Conservation (phyloP, 371 early-diverging fungal species). For the Actinomortierella wolfii region DNA sequence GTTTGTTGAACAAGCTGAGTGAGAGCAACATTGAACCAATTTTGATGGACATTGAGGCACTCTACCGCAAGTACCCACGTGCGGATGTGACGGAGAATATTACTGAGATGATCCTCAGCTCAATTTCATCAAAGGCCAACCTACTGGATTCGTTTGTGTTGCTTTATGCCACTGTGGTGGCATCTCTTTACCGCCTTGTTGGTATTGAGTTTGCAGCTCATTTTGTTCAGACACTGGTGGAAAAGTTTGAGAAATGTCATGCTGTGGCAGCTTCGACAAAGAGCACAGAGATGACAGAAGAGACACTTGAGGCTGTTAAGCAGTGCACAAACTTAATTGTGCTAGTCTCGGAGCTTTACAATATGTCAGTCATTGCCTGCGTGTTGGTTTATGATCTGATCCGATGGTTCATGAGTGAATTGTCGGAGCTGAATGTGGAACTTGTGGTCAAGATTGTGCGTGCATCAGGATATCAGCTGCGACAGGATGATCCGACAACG, state of each 20-base stretch:
- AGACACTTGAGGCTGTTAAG: conserved; percentile 56
- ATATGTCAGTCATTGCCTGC: conserved; percentile 86
- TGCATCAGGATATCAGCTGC: conserved; percentile 85
- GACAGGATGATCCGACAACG: conserved; percentile 89
- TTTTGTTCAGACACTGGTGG: conserved; percentile 84
- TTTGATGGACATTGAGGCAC: conserved; percentile 76
- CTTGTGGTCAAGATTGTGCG: conserved; percentile 82
- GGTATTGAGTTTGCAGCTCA: conserved; percentile 91
- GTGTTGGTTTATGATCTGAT: conserved; percentile 88
- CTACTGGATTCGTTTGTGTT: conserved; percentile 90
- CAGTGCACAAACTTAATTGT: conserved; percentile 82
- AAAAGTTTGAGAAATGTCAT: conserved; percentile 71
- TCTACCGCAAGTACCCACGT: conserved; percentile 79
- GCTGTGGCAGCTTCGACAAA: conserved; percentile 41
- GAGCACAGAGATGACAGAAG: conserved; percentile 51
- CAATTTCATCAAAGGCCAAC: conserved; percentile 80
- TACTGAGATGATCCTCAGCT: conserved; percentile 73
- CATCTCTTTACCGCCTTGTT: conserved; percentile 76
- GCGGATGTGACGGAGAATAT: conserved; percentile 89
- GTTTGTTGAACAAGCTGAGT: conserved; percentile 87
- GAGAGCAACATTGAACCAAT: conserved; percentile 92
- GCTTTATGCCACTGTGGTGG: conserved; percentile 85
- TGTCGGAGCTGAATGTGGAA: conserved; percentile 87
- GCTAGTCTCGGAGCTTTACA: conserved; percentile 85
- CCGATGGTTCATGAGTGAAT: conserved; percentile 63